Evolutionary conservation across 805 yeast genomes (phyloP).

Genomic region (Suhomyces sp.): DNA sequence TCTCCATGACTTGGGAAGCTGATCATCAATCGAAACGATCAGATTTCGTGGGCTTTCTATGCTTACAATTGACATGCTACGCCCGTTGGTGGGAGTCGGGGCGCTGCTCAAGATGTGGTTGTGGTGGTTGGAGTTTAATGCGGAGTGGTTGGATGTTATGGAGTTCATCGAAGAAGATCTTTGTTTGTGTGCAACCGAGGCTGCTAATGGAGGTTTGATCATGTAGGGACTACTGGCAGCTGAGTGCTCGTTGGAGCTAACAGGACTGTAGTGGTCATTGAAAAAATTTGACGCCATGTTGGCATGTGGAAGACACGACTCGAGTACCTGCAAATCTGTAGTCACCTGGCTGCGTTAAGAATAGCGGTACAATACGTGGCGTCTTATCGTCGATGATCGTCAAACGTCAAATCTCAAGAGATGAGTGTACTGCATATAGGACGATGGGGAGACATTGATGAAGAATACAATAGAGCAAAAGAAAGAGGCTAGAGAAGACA

Average conservation of each 20-base stretch:
- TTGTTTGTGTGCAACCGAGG: slow-evolving; percentile 17
- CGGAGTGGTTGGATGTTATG: slow-evolving; percentile 4
- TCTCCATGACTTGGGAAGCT: slow-evolving; percentile 24
- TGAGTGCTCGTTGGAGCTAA: slow-evolving; percentile 10
- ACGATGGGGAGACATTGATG: neutral
- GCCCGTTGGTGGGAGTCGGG: slow-evolving; percentile 18
- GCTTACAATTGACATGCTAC: slow-evolving; percentile 37
- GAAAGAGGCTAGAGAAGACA: too few species aligned
- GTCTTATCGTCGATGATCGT: neutral
- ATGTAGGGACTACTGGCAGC: slow-evolving; percentile 11
- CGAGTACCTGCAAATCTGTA: neutral
- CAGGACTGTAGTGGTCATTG: slow-evolving; percentile 11
- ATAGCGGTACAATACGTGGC: neutral
- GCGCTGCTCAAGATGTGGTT: slow-evolving; percentile 2
- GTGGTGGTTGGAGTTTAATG: neutral
- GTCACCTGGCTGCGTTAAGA: neutral
- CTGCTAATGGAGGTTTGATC: slow-evolving; percentile 13
- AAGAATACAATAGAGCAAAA: too few species aligned
- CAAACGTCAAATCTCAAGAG: neutral
- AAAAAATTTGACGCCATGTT: slow-evolving; percentile 8
- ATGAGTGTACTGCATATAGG: neutral
- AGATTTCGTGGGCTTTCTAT: slow-evolving; percentile 41
- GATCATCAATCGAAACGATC: slow-evolving; percentile 39
- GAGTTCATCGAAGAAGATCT: slow-evolving; percentile 32
- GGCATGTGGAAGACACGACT: neutral